phyloP scores from a whole-genome alignment of 139 green algal species.

The Mesotaenium endlicherianum region DNA sequence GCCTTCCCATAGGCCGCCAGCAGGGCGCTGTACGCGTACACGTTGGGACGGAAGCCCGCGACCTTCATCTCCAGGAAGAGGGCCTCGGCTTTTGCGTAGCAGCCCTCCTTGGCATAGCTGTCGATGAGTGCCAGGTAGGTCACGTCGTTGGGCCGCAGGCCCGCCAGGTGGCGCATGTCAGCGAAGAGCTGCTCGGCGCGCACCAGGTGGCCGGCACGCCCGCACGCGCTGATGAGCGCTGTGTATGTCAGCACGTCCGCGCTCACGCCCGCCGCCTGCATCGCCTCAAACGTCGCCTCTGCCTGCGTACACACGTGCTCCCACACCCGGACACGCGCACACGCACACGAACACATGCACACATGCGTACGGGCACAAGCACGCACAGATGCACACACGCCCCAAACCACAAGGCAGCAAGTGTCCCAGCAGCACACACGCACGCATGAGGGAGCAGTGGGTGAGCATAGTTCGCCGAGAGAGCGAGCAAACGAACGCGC shows the following conservation, averaged over 20 bases:
- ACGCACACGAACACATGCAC: background rate
- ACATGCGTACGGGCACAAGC: too few species aligned
- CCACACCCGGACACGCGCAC: background rate
- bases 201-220: constrained; percentile 1
- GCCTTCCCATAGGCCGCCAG: constrained; percentile 40
- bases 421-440: too few species aligned
- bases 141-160: constrained; percentile 36
- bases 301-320: background rate
- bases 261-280: constrained; percentile 3
- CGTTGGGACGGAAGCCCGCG: constrained; percentile 23
- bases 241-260: constrained; percentile 42
- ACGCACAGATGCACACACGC: too few species aligned
- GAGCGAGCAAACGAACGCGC: too few species aligned
- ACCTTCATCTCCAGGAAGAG: constrained; percentile 28
- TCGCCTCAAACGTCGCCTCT: constrained; percentile 22
- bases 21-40: constrained; percentile 35
- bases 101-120: constrained; percentile 26
- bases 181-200: background rate
- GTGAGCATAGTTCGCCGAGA: too few species aligned
- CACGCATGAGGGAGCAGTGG: too few species aligned
- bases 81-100: constrained; percentile 8
- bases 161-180: constrained; percentile 3
- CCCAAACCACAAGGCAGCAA: too few species aligned
- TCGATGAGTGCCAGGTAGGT: constrained; percentile 48
- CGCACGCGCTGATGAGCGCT: constrained; percentile 16